These are phyloP conservation scores for Meyerozyma smithsonii DNA, from an alignment of 1,139 yeast genomes.

Conservation along the genomic window DNA sequence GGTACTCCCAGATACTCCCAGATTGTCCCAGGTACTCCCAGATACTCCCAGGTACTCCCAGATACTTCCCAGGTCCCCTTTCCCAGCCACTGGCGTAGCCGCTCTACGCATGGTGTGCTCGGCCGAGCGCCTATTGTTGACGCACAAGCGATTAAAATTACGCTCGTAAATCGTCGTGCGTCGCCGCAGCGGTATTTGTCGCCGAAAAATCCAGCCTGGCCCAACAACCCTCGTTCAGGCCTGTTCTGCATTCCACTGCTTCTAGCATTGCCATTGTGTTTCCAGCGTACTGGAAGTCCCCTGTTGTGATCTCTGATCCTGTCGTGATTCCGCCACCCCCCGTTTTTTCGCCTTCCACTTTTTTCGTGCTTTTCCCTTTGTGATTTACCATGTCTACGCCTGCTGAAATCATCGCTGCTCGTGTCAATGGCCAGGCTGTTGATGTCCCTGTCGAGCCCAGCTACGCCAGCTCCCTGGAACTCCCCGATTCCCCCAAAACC, in stretches of 20 bases:
- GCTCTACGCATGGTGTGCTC: too few species aligned
- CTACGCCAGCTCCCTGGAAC: neutral
- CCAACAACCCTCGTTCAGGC: neutral
- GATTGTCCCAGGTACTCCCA: too few species aligned
- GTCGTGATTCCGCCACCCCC: neutral
- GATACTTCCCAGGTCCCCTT: too few species aligned
- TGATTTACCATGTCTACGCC: slow-evolving; percentile 46
- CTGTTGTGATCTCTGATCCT: neutral
- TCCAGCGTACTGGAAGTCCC: neutral
- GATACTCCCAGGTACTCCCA: too few species aligned
- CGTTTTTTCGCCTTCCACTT: neutral
- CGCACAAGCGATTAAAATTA: neutral
- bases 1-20: too few species aligned
- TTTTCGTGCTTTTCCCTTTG: slow-evolving; percentile 1
- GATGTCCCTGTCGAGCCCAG: slow-evolving; percentile 3
- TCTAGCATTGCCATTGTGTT: neutral
- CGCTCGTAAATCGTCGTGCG: neutral
- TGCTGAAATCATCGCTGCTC: slow-evolving; percentile 57
- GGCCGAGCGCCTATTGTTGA: neutral
- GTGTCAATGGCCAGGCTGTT: slow-evolving; percentile 31
- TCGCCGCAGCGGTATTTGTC: neutral
- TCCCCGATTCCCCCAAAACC: slow-evolving; percentile 5
- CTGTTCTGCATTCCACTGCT: neutral
- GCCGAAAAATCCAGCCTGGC: neutral
- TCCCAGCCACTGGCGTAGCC: too few species aligned